Evolutionary conservation across 1,284 basidiomycete species (phyloP).

Genomic region (Rhizoctonia solani): DNA sequence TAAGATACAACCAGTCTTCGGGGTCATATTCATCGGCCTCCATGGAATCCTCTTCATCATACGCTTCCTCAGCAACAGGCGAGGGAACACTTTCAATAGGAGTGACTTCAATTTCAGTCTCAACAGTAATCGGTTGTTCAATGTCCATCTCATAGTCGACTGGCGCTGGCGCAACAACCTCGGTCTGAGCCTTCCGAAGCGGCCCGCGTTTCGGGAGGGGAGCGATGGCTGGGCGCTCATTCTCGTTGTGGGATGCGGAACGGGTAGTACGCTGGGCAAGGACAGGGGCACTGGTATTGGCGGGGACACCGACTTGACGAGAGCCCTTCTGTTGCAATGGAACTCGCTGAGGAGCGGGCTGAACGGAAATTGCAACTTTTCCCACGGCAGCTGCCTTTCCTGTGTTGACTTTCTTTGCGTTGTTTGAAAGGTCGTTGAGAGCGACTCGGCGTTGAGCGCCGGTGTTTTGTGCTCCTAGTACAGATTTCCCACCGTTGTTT

Average conservation of each 20-base stretch:
- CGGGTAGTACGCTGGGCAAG: constrained; percentile 6
- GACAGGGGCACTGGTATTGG: constrained; percentile 14
- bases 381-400: constrained; percentile 14
- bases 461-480: background rate
- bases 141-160: constrained; percentile 29
- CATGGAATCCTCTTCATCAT: constrained; percentile 29
- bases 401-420: constrained; percentile 25
- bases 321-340: constrained; percentile 20
- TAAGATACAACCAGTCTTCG: constrained; percentile 39
- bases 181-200: constrained; percentile 25
- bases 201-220: constrained; percentile 33
- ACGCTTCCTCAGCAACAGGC: constrained; percentile 20
- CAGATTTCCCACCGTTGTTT: constrained; percentile 6
- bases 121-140: constrained; percentile 16
- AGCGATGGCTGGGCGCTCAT: constrained; percentile 24
- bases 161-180: constrained; percentile 11
- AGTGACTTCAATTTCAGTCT: constrained; percentile 20
- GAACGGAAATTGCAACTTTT: background rate
- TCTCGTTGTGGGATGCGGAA: constrained; percentile 23
- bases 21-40: constrained; percentile 36
- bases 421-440: constrained; percentile 30
- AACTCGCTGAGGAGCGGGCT: constrained; percentile 7
- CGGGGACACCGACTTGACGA: background rate
- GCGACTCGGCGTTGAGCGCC: constrained; percentile 12
- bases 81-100: background rate